A percentile compares a stretch with the other conserved stretches of the same genome.
Evolutionary conservation across 306 rosid genomes (phyloP).

Genomic region (Malus sieversii): DNA sequence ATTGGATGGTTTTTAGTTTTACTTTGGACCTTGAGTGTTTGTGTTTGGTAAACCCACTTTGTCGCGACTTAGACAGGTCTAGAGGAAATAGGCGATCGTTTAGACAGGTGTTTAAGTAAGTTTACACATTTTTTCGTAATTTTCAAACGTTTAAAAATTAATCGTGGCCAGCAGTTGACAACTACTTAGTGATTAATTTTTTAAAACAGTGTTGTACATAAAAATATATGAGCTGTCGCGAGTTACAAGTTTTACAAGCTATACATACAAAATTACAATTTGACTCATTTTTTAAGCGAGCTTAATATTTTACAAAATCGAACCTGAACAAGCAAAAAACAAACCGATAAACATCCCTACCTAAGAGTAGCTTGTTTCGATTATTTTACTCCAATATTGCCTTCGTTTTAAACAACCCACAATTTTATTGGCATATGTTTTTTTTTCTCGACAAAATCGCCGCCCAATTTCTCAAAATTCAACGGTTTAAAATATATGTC

Average conservation of each 20-base stretch:
- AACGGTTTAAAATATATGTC: not conserved
- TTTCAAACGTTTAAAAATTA: too few species aligned
- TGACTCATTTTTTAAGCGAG: not conserved
- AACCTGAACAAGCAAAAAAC: not conserved
- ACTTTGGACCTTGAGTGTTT: too few species aligned
- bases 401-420: not conserved
- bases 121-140: too few species aligned
- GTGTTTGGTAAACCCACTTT: too few species aligned
- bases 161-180: accelerated
- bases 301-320: too few species aligned
- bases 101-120: accelerated
- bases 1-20: too few species aligned
- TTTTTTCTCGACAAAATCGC: not conserved
- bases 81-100: accelerated
- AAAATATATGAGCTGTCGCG: too few species aligned
- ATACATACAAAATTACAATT: not conserved
- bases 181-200: too few species aligned
- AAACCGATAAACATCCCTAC: not conserved
- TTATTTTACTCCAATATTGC: not conserved
- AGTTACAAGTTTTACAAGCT: too few species aligned
- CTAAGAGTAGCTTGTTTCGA: not conserved
- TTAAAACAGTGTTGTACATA: too few species aligned
- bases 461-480: not conserved
- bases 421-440: not conserved
- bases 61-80: too few species aligned